Evolutionary conservation across 169 alveolate species (phyloP), one percentile per base, ranked within the genome.

Genomic region (Perkinsus olseni): DNA sequence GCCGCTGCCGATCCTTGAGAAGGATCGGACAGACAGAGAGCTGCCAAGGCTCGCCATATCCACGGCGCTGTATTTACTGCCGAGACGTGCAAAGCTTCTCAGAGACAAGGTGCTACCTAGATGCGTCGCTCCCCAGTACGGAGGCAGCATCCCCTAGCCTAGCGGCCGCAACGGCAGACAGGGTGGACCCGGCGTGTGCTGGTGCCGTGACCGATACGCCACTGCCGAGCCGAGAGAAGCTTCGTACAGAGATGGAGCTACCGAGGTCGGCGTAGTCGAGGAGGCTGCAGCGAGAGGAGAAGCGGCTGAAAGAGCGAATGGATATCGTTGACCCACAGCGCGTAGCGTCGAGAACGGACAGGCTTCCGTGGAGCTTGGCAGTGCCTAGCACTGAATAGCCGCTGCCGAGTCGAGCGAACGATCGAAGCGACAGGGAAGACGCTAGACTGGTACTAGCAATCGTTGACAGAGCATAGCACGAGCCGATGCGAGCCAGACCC

Each of bases 1-100:
- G 38, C 38, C 91, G 28, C 92, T 91, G 92, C 92, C 95, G 34
- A n/a, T n/a, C 21, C 82, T 39, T 34, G 93, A 39, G 51, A 38
- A 38, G 90, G 74, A 0, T 0, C 93, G 94, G 74, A 74, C 38
- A 6, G 91, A 74, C 13, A 74, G 6, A 31, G 91, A 74, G 34
- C 91, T 74, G 38, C 91, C 91, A 6, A 74, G 20, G 34, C 13
- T 74, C 17, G 91, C 34, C 38, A 28, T 28, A 31, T 74, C 91
- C 38, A 74, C 38, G 13, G 37, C 91, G 34, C 38, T 28, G 37
- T 10, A 28, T 20, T 20, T 28, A 28, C 91, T 74, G 17, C 91
- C 91, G 38, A 74, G 20, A 28, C 92, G 92, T 20, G 21, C 45
- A 13, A 90, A 34, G 92, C 39, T 38, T 4, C 92, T 17, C n/a